Conservation (phyloP, 495 filamentous ascomycete species). For the Platismatia glauca region DNA sequence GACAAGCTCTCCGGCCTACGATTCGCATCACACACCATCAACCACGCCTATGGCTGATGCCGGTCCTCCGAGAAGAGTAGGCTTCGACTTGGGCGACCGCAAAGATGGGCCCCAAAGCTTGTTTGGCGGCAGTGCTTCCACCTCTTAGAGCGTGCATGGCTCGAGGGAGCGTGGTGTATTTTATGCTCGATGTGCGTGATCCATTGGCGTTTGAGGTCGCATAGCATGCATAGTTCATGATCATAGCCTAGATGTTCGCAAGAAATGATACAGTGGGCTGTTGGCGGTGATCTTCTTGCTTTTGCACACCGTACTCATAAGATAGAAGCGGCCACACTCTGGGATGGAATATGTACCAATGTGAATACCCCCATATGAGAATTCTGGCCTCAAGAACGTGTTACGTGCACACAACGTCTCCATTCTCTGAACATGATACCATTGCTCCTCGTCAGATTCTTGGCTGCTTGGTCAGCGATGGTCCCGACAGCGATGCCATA, state of each 20-base stretch:
- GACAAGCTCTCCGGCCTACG: not conserved
- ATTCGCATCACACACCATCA: not conserved
- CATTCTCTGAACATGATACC: no score
- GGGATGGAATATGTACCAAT: no score
- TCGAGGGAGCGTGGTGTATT: not conserved
- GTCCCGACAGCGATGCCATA: no score
- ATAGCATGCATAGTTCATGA: not conserved
- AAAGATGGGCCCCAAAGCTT: not conserved
- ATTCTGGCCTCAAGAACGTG: no score
- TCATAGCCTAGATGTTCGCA: not conserved
- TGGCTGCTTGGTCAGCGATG: no score
- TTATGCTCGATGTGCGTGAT: not conserved
- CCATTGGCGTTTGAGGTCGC: not conserved
- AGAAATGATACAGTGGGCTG: no score
- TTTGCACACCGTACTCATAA: no score
- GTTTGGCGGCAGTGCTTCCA: slow-evolving; percentile 2
- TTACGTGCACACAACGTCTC: no score
- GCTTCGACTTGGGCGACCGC: not conserved
- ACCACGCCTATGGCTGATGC: not conserved
- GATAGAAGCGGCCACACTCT: no score
- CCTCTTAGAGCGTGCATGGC: not conserved
- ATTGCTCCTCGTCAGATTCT: no score
- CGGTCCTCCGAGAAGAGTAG: not conserved
- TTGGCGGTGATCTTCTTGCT: no score
- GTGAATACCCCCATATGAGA: no score